Evolutionary conservation across 2,329 filamentous ascomycete genomes (phyloP).

Genomic region (Neonectria neomacrospora): DNA sequence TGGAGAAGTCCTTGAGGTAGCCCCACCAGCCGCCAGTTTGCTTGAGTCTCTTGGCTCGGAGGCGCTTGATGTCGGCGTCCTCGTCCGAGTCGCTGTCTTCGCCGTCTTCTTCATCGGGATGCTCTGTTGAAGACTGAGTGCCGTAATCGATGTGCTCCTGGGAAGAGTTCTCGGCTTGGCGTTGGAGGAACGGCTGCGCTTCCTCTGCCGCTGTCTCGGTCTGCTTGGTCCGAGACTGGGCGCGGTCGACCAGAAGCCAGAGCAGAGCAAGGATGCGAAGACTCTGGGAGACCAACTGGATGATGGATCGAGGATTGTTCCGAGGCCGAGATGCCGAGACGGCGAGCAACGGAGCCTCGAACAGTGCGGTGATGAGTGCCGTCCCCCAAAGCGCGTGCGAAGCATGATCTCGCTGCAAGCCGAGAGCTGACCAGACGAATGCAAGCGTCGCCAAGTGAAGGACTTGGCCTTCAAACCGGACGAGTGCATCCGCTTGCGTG

Average conservation of each 20-base stretch:
- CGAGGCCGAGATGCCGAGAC: neutral
- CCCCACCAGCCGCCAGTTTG: constrained; percentile 47
- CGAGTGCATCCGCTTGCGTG: neutral
- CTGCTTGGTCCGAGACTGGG: neutral
- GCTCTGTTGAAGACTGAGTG: constrained; percentile 7
- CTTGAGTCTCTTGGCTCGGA: constrained; percentile 42
- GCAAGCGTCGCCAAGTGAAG: constrained; percentile 7
- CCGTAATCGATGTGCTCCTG: constrained; percentile 25
- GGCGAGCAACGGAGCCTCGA: constrained; percentile 26
- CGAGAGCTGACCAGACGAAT: constrained; percentile 7
- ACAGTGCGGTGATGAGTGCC: constrained; percentile 15
- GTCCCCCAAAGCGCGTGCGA: neutral
- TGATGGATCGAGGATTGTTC: neutral
- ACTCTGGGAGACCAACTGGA: constrained; percentile 19
- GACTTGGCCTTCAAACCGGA: neutral
- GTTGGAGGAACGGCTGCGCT: constrained; percentile 25
- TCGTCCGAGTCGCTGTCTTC: constrained; percentile 38
- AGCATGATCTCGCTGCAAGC: neutral
- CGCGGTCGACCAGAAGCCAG: neutral
- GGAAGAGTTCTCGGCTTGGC: neutral
- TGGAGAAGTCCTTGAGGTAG: constrained; percentile 46
- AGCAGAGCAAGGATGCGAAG: constrained; percentile 16
- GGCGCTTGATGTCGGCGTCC: constrained; percentile 42
- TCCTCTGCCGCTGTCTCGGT: constrained; percentile 22
- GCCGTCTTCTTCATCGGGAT: neutral